Percentiles rank a stretch among this genome's conserved stretches.
Conservation (phyloP, 331 rosid genomes). For the Quercus tomentella region DNA sequence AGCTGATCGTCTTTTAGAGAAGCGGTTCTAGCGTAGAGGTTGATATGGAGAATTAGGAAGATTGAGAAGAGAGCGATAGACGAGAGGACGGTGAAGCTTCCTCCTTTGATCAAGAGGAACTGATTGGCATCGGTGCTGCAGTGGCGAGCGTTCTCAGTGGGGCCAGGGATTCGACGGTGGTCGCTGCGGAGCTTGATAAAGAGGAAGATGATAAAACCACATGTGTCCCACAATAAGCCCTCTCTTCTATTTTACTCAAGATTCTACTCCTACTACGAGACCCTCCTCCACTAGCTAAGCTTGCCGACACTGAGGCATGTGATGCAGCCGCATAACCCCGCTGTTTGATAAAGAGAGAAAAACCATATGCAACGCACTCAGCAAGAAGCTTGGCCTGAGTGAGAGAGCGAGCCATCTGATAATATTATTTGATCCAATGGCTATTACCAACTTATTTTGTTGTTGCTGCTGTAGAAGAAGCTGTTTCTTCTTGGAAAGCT, state of each 20-base stretch:
- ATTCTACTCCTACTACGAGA: too few relatives aligned
- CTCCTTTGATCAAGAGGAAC: conserved; percentile 31
- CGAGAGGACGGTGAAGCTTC: too few relatives aligned
- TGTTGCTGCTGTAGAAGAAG: conserved; percentile 14
- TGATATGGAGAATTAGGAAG: too few relatives aligned
- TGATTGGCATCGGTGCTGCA: conserved; percentile 92
- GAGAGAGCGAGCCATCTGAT: conserved; percentile 41
- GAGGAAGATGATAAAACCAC: conserved; percentile 39
- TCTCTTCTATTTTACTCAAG: too few relatives aligned
- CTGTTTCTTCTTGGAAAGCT: not conserved
- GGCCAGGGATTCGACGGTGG: conserved; percentile 90
- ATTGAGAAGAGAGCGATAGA: too few relatives aligned
- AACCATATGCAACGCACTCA: conserved; percentile 3
- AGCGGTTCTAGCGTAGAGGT: too few relatives aligned
- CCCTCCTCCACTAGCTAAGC: too few relatives aligned
- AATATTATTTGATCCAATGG: too few relatives aligned
- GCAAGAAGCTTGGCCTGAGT: conserved; percentile 16
- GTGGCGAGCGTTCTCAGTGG: conserved; percentile 80
- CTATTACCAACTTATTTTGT: too few relatives aligned
- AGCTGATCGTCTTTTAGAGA: too few relatives aligned
- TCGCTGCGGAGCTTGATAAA: conserved; percentile 91
- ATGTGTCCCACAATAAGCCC: too few relatives aligned
- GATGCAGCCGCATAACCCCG: conserved; percentile 10
- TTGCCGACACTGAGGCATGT: too few relatives aligned
- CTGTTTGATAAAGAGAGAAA: not conserved